Evolutionary conservation across 1,284 basidiomycete species (phyloP).

Genomic region (Agaricales sp.): DNA sequence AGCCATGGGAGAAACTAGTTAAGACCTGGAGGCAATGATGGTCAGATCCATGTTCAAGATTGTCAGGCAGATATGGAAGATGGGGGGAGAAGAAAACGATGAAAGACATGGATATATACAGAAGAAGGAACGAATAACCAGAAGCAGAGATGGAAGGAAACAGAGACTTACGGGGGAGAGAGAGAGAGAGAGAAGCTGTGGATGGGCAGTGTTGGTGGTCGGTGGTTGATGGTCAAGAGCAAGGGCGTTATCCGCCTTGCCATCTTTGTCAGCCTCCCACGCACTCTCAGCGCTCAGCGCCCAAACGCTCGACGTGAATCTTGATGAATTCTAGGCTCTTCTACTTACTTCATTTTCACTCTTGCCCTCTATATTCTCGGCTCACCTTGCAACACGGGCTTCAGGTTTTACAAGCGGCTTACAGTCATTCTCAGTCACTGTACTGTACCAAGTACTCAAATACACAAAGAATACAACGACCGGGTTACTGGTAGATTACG

Average conservation of each 20-base stretch:
- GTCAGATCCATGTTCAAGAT: too few relatives aligned
- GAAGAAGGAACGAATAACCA: conserved; percentile 14
- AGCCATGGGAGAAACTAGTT: conserved; percentile 54
- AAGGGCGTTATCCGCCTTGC: neutral
- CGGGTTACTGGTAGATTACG: neutral
- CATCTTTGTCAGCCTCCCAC: neutral
- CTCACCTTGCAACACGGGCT: neutral
- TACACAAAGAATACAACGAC: neutral
- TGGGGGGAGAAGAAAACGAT: too few relatives aligned
- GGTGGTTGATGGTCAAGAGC: neutral
- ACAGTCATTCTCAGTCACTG: neutral
- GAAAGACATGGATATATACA: conserved; percentile 12
- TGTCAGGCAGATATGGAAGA: too few relatives aligned
- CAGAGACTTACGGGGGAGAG: conserved; percentile 18
- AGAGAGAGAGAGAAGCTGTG: conserved; percentile 26
- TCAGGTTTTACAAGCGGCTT: neutral
- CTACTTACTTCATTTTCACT: neutral
- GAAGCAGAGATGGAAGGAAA: conserved; percentile 2
- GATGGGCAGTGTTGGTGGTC: conserved; percentile 24
- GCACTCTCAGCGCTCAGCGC: neutral
- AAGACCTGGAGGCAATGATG: conserved; percentile 15
- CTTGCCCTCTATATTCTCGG: neutral
- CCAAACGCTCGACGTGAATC: neutral
- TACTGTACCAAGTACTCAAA: neutral
- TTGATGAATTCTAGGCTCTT: neutral